Conservation (phyloP, 2,329 filamentous ascomycete species). For the Fusarium buxicola region DNA sequence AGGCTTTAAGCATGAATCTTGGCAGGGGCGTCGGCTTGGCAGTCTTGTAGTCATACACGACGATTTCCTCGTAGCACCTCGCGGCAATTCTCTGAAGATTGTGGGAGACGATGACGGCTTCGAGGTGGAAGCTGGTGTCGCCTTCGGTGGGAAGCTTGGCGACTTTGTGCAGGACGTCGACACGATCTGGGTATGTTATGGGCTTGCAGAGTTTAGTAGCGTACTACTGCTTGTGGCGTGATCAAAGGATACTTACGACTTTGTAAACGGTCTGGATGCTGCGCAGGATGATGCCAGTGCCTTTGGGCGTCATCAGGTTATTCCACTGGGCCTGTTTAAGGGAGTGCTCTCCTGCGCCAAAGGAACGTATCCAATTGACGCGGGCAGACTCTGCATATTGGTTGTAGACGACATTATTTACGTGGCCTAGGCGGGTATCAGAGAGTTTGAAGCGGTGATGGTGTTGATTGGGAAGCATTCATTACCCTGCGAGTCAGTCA, state of each 20-base stretch:
- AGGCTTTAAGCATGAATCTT: too few species aligned
- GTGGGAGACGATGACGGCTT: conserved; percentile 79
- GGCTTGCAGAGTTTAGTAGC: conserved; percentile 62
- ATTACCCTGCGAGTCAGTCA: conserved; percentile 10
- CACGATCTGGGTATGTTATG: conserved; percentile 83
- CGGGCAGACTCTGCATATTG: conserved; percentile 85
- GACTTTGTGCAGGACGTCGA: conserved; percentile 82
- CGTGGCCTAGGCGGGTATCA: conserved; percentile 62
- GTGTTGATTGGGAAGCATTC: not conserved
- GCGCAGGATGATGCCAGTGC: conserved; percentile 79
- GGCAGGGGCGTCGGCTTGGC: conserved; percentile 53
- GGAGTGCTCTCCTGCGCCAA: too few species aligned
- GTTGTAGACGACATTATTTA: conserved; percentile 89
- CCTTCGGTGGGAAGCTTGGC: conserved; percentile 58
- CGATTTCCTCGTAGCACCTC: conserved; percentile 70
- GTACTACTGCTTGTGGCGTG: not conserved
- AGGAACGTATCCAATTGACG: conserved; percentile 82
- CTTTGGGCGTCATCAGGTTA: conserved; percentile 73
- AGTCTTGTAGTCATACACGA: conserved; percentile 48
- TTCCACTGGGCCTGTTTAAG: too few species aligned
- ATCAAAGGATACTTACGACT: conserved; percentile 69
- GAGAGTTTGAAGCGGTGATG: not conserved
- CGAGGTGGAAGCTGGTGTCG: conserved; percentile 65
- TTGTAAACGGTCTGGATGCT: conserved; percentile 89
- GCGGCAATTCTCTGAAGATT: conserved; percentile 78